Evolutionary conservation across 2,329 filamentous ascomycete species (phyloP).

Genomic region (Exserohilum rostratum): DNA sequence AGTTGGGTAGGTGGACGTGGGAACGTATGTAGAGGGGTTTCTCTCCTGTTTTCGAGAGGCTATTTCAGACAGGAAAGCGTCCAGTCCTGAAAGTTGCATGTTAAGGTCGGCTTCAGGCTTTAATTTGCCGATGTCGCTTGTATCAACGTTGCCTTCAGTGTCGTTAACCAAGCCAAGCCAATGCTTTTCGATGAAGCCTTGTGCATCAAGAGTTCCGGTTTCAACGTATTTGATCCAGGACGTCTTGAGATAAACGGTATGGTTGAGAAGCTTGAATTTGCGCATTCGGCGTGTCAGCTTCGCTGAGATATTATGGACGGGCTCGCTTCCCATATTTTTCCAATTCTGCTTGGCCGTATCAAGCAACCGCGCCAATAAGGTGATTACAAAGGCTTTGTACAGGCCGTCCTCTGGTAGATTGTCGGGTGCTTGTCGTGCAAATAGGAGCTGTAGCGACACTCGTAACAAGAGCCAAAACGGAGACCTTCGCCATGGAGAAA

Average conservation of each 20-base stretch:
- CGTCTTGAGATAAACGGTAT: constrained; percentile 1
- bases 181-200: constrained; percentile 14
- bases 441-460: constrained; percentile 54
- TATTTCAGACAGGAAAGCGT: constrained; percentile 22
- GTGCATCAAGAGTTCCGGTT: constrained; percentile 5
- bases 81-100: constrained; percentile 19
- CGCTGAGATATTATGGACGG: constrained; percentile 18
- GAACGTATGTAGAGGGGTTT: constrained; percentile 15
- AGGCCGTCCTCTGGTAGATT: not conserved
- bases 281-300: constrained; percentile 32
- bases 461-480: constrained; percentile 63
- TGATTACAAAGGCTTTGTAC: constrained; percentile 62
- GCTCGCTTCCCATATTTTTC: constrained; percentile 11
- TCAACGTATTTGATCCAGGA: constrained; percentile 10
- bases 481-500: constrained; percentile 58
- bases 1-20: constrained; percentile 7
- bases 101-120: constrained; percentile 25
- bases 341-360: constrained; percentile 1
- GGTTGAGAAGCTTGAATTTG: constrained; percentile 28
- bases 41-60: constrained; percentile 4
- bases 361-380: constrained; percentile 54
- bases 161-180: constrained; percentile 15
- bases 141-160: constrained; percentile 6
- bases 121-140: constrained; percentile 9
- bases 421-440: constrained; percentile 29